Percentiles rank a stretch among this genome's conserved stretches.
Evolutionary conservation across 2,329 filamentous ascomycete species (phyloP).

Genomic region (Hypomyces rosellus): DNA sequence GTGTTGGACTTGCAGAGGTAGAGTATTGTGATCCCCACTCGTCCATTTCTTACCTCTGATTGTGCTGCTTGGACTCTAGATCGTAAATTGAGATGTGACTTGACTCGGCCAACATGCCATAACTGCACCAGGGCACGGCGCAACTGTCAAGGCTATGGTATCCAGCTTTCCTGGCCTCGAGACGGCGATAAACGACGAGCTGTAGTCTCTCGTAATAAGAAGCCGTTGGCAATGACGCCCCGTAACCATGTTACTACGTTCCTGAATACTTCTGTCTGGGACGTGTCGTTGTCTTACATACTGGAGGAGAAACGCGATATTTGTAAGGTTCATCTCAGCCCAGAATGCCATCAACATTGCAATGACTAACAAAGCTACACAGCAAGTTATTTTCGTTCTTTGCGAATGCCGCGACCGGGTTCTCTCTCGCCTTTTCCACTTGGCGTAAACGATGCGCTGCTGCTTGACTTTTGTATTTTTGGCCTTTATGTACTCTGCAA

Average conservation of each 20-base stretch:
- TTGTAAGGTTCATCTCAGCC: neutral
- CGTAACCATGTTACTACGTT: neutral
- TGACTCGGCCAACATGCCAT: slow-evolving; percentile 3
- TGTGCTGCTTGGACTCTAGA: neutral
- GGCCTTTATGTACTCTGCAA: too few relatives aligned
- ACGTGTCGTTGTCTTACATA: slow-evolving; percentile 3
- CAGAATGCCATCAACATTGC: too few relatives aligned
- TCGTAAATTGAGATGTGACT: slow-evolving; percentile 9
- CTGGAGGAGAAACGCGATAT: slow-evolving; percentile 1
- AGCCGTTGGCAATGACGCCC: neutral
- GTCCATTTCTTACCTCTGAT: too few relatives aligned
- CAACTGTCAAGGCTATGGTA: slow-evolving; percentile 8
- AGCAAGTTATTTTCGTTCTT: too few relatives aligned
- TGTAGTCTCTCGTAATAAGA: neutral
- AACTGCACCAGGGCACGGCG: slow-evolving; percentile 7
- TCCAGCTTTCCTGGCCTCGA: slow-evolving; percentile 11
- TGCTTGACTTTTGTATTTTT: too few relatives aligned
- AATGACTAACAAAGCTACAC: too few relatives aligned
- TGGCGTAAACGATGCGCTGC: too few relatives aligned
- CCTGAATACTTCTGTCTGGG: slow-evolving; percentile 1
- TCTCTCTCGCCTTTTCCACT: too few relatives aligned
- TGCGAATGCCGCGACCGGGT: too few relatives aligned
- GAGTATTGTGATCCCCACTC: too few relatives aligned
- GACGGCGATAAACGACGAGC: slow-evolving; percentile 8
- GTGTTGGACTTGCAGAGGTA: too few relatives aligned